A percentile compares a stretch with the other conserved stretches of the same genome.
Evolutionary conservation across 495 filamentous ascomycete genomes (phyloP).

Genomic region (Penicillium argentinense): DNA sequence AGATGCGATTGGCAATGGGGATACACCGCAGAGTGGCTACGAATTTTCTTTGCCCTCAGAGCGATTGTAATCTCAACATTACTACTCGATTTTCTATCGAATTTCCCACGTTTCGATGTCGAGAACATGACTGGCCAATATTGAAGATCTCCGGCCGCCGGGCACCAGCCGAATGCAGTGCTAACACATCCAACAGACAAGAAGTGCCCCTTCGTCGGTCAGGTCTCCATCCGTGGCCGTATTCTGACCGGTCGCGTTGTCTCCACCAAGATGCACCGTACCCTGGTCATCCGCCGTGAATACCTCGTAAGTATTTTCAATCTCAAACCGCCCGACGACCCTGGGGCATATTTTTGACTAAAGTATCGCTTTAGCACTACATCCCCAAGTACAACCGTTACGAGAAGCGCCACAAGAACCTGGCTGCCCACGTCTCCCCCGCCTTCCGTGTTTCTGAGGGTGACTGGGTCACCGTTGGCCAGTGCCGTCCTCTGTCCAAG

Average conservation of each 20-base stretch:
- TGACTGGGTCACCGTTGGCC: constrained; percentile 98
- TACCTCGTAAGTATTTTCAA: too few species aligned
- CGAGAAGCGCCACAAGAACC: constrained; percentile 99
- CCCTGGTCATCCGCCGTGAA: constrained; percentile 98
- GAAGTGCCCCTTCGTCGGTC: constrained; percentile 99
- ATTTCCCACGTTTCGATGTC: constrained; percentile 1
- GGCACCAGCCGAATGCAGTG: constrained; percentile 6
- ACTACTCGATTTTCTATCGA: not conserved
- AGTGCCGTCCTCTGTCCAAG: constrained; percentile 98
- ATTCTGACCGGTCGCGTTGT: constrained; percentile 98
- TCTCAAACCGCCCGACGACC: too few species aligned
- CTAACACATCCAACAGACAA: constrained; percentile 71
- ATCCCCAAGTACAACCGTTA: constrained; percentile 99
- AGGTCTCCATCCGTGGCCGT: constrained; percentile 98
- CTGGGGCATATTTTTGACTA: too few species aligned
- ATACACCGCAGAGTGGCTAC: not conserved
- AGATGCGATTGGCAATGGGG: not conserved
- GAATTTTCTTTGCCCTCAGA: not conserved
- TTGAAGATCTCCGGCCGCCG: constrained; percentile 13
- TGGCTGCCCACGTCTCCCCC: constrained; percentile 96
- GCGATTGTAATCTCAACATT: too few species aligned
- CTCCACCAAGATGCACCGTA: constrained; percentile 99
- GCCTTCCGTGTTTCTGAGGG: constrained; percentile 99
- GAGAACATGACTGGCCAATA: constrained; percentile 12
- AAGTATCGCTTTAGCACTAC: too few species aligned